Evolutionary conservation across 2,329 filamentous ascomycete genomes (phyloP), one percentile per base, ranked within the genome.

Genomic region (Incumbomyces lentus): DNA sequence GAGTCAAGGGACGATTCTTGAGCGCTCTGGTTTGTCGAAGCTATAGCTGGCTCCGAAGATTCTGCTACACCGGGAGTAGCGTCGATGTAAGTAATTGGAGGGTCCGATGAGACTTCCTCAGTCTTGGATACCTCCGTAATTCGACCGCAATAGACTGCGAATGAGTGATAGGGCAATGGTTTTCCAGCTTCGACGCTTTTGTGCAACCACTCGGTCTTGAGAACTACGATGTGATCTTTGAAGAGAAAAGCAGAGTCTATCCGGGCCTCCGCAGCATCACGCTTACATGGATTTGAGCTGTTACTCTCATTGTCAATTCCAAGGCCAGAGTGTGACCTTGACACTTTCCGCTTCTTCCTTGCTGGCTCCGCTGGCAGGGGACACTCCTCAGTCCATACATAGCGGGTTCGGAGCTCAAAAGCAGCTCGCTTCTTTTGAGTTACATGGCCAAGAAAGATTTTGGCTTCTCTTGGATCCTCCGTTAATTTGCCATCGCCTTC

Each of bases 381-480:
- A 16, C 44, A 31, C 41, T 70, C 64, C 43, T 72, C 62, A 35
- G 67, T 68, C 61, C 63, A 67, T 2, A 95, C 55, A 12, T 79
- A 81, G 38, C 78, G 74, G 6, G 77, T 74, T 44, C 86, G 74
- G 50, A 96, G 68, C 64, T 96, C 90, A 56, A 93, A 81, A 39
- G 76, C 71, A 1, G 86, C 86, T 14, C 90, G 75, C 56, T 79
- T 75, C 53, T 77, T 81, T 46, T 78, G 81, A 1, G 72, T 72
- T 30, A 94, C 73, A 54, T 81, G 86, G 1, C 84, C 87, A 26
- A 96, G 62, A 1, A 95, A 71, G 2, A 95, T 63, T 3, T 76
- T 71, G 1, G 87, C 87, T 62, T 90, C 83, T 12, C 71, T 69
- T 44, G 83, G 69, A 61, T 90, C 77, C 49, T 82, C 81, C 0